Evolutionary conservation across 495 filamentous ascomycete species (phyloP).

Genomic region (Aspergillus kassunensis): DNA sequence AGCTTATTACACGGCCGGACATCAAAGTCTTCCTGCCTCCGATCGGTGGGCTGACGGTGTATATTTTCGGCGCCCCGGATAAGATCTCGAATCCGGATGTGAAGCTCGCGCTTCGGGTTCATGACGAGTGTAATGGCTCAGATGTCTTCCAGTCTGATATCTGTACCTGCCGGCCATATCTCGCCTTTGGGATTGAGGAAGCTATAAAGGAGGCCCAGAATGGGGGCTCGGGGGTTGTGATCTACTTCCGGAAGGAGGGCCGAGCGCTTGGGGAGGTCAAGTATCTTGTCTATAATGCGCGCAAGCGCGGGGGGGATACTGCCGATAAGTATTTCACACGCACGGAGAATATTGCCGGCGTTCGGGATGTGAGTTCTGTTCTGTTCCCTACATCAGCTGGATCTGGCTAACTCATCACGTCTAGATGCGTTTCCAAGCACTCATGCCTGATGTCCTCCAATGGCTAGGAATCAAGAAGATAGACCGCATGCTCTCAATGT

Average conservation of each 20-base stretch:
- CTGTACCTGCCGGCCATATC: slow-evolving; percentile 87
- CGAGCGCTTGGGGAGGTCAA: slow-evolving; percentile 86
- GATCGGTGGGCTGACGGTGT: slow-evolving; percentile 87
- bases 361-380: slow-evolving; percentile 49
- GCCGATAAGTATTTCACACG: slow-evolving; percentile 91
- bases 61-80: slow-evolving; percentile 84
- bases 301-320: slow-evolving; percentile 65
- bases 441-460: slow-evolving; percentile 93
- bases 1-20: slow-evolving; percentile 79
- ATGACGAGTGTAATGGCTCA: slow-evolving; percentile 90
- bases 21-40: slow-evolving; percentile 91
- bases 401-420: neutral
- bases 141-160: slow-evolving; percentile 95
- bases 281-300: slow-evolving; percentile 87
- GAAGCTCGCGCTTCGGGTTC: slow-evolving; percentile 73
- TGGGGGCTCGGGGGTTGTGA: slow-evolving; percentile 84
- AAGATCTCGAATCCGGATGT: slow-evolving; percentile 81
- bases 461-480: slow-evolving; percentile 95
- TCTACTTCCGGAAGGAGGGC: slow-evolving; percentile 94
- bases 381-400: neutral
- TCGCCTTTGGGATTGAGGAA: slow-evolving; percentile 89
- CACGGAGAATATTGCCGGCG: slow-evolving; percentile 90
- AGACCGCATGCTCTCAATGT: slow-evolving; percentile 92
- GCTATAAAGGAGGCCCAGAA: slow-evolving; percentile 88
- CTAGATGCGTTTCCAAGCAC: slow-evolving; percentile 83